phyloP scores from a whole-genome alignment of 176 grass and related monocot genomes.

The Musa itinerans region DNA sequence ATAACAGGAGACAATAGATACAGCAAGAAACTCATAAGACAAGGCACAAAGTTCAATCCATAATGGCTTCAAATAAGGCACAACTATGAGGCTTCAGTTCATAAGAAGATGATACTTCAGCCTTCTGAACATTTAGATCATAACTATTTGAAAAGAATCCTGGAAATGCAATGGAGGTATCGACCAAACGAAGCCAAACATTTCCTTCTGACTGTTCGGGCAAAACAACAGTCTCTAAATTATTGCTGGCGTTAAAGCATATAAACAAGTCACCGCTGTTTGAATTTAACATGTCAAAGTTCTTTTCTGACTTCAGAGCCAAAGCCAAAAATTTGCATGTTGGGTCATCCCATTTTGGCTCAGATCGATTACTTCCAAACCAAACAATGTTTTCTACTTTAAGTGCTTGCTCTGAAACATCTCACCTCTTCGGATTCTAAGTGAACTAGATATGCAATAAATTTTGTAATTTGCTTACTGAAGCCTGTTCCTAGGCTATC shows the following conservation, averaged over 20 bases:
- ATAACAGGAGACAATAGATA: too few relatives aligned
- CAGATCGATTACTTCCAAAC: constrained; percentile 55
- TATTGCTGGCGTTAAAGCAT: constrained; percentile 59
- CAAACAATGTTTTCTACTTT: constrained; percentile 60
- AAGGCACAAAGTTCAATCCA: too few relatives aligned
- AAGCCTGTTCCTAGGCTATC: constrained; percentile 43
- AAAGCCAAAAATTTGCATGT: constrained; percentile 60
- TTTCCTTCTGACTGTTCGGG: constrained; percentile 48
- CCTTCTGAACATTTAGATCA: constrained; percentile 31
- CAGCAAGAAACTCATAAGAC: neutral
- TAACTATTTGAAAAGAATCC: constrained; percentile 52
- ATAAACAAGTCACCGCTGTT: constrained; percentile 51
- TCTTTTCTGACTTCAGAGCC: constrained; percentile 44
- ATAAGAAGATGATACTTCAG: constrained; percentile 47
- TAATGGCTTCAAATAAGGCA: too few relatives aligned
- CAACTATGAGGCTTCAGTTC: constrained; percentile 62
- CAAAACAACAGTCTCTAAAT: constrained; percentile 34
- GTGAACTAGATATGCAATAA: constrained; percentile 67
- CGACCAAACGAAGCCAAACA: constrained; percentile 74
- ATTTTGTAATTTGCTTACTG: constrained; percentile 60
- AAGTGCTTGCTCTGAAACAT: constrained; percentile 77
- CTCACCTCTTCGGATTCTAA: constrained; percentile 47
- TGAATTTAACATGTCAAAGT: constrained; percentile 19
- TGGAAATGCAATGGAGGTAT: constrained; percentile 82
- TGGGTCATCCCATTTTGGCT: constrained; percentile 55